These are phyloP conservation scores for Acer yangbiense DNA, from an alignment of 345 rosid genomes.

Conservation along the genomic window DNA sequence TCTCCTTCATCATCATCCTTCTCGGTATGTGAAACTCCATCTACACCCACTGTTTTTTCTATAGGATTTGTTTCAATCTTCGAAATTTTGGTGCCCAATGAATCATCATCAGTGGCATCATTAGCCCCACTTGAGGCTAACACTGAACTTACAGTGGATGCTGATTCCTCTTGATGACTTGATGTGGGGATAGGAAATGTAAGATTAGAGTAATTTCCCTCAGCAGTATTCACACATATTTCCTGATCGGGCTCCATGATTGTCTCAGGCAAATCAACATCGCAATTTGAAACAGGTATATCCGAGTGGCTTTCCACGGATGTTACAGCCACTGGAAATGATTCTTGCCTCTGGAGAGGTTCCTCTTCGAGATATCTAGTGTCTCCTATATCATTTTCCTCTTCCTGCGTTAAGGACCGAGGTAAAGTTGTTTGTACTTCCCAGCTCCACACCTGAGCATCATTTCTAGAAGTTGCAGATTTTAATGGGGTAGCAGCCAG, in stretches of 20 bases:
- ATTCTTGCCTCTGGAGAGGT: constrained; percentile 35
- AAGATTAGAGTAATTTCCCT: constrained; percentile 41
- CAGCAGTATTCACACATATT: constrained; percentile 37
- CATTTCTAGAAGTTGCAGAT: constrained; percentile 58
- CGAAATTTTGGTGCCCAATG: constrained; percentile 36
- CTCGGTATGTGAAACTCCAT: constrained; percentile 42
- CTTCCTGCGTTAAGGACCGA: constrained; percentile 39
- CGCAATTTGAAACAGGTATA: constrained; percentile 39
- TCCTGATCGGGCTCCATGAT: constrained; percentile 60
- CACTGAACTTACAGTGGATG: constrained; percentile 9
- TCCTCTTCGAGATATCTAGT: constrained; percentile 34
- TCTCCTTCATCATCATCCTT: constrained; percentile 69
- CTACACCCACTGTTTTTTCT: constrained; percentile 57
- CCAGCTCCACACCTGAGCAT: constrained; percentile 60
- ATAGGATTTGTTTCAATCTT: constrained; percentile 45
- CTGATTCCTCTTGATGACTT: constrained; percentile 27
- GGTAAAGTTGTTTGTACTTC: constrained; percentile 42
- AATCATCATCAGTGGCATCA: constrained; percentile 43
- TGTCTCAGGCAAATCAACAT: constrained; percentile 52
- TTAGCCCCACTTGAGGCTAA: constrained; percentile 27
- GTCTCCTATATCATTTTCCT: constrained; percentile 42
- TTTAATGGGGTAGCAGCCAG: constrained; percentile 84
- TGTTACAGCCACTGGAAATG: constrained; percentile 29
- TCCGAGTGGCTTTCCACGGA: constrained; percentile 43
- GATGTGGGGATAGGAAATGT: constrained; percentile 30